Evolutionary conservation across 345 rosid genomes (phyloP), one percentile per base, ranked within the genome.

Genomic region (Pistacia atlantica): DNA sequence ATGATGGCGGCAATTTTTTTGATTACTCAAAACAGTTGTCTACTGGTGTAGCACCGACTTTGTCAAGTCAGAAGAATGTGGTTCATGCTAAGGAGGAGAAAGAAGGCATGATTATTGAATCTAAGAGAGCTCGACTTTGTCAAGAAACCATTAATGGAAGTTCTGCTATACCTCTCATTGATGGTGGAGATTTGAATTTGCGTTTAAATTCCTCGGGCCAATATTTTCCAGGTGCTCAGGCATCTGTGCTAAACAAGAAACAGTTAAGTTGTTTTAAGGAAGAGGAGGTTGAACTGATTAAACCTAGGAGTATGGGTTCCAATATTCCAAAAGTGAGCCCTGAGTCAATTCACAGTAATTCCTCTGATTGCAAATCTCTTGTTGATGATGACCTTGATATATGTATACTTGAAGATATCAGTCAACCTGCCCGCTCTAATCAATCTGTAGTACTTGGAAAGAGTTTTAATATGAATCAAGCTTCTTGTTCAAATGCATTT

Each of bases 361-460:
- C 90, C 28, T 81, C 87, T 31, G 90, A 87, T 70, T 86, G 83
- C 80, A 79, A 81, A 80, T 91, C 90, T 13, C 82, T 71, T 77
- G 77, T 80, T 75, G 98, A 90, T 77, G 90, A 86, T 81, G 97
- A 91, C 75, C 82, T 87, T 78, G 97, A 93, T 83, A 62, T 96
- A 72, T 92, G 87, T 84, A 89, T 96, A 33, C 89, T 93, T 69
- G 98, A 93, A 75, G 89, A 89, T 79, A 85, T 79, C 77, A 86
- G 97, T 80, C 93, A 83, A 82, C 86, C 91, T 77, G 85, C 87
- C 6, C 69, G 49, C 42, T 69, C 85, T 45, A 77, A 57, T 79
- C 90, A 66, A 62, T 81, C 82, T 81, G 62, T 58, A 58, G 77
- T 82, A 20, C 78, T 71, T 57, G 79, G 49, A 57, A 84, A 60